A percentile compares a stretch with the other conserved stretches of the same genome.
Conservation (phyloP, 2,329 filamentous ascomycete species). For the Penicillium griseofulvum region DNA sequence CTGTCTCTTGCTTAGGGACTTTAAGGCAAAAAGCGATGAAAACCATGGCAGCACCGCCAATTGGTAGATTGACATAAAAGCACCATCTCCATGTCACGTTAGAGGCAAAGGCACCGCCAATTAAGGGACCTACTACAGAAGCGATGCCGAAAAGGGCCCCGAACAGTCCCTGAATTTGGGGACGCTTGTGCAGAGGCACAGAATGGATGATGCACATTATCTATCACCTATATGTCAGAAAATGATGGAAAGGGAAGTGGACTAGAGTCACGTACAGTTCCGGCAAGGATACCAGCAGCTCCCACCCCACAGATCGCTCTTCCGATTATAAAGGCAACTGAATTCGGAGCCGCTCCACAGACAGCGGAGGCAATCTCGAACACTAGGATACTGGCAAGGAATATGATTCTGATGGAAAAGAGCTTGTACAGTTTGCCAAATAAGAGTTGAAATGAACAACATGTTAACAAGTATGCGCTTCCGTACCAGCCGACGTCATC, state of each 20-base stretch:
- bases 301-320: constrained; percentile 39
- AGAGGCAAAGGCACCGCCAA: constrained; percentile 49
- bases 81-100: constrained; percentile 41
- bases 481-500: constrained; percentile 65
- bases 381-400: constrained; percentile 33
- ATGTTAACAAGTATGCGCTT: constrained; percentile 41
- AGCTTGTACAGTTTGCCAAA: constrained; percentile 39
- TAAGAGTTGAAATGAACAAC: constrained; percentile 35
- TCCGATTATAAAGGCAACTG: constrained; percentile 36
- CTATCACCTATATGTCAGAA: background rate
- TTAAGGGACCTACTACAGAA: constrained; percentile 40
- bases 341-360: constrained; percentile 36
- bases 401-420: constrained; percentile 37
- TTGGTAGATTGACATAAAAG: constrained; percentile 48
- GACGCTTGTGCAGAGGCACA: constrained; percentile 39
- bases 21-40: constrained; percentile 24
- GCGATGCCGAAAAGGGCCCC: constrained; percentile 59
- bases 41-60: constrained; percentile 44
- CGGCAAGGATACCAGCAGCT: constrained; percentile 36
- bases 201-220: background rate
- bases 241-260: constrained; percentile 48
- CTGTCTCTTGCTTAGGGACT: background rate
- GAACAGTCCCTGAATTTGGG: constrained; percentile 47
- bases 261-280: constrained; percentile 26
- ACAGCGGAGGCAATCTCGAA: constrained; percentile 35